A percentile compares a stretch with the other conserved stretches of the same genome.
Evolutionary conservation across 2,329 filamentous ascomycete species (phyloP).

Genomic region (Calonectria multiphialidica): DNA sequence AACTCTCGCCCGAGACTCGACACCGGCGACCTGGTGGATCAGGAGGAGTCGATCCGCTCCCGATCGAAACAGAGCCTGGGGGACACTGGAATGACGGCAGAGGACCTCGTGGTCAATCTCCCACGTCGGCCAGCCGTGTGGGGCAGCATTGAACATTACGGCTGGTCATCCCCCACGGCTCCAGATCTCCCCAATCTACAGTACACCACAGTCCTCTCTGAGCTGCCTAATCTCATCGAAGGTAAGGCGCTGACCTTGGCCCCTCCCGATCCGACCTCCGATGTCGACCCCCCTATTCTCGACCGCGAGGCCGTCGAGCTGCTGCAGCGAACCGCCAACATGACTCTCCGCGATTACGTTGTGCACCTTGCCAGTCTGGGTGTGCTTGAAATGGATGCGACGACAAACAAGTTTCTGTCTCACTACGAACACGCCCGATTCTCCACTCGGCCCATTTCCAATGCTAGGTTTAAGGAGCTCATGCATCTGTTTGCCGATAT

Average conservation of each 20-base stretch:
- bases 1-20: constrained; percentile 59
- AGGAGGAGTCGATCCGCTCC: constrained; percentile 31
- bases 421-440: constrained; percentile 90
- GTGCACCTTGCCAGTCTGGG: constrained; percentile 75
- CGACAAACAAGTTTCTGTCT: constrained; percentile 74
- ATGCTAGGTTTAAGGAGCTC: constrained; percentile 78
- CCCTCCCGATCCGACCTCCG: constrained; percentile 62
- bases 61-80: constrained; percentile 40
- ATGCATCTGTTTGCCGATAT: constrained; percentile 90
- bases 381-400: constrained; percentile 62
- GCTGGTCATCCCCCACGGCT: constrained; percentile 87
- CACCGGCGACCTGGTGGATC: constrained; percentile 28
- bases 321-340: constrained; percentile 76
- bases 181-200: constrained; percentile 84
- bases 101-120: constrained; percentile 60
- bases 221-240: constrained; percentile 91
- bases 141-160: constrained; percentile 87
- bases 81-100: constrained; percentile 53
- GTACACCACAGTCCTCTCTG: constrained; percentile 83
- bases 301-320: constrained; percentile 77
- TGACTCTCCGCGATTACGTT: constrained; percentile 86
- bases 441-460: constrained; percentile 76
- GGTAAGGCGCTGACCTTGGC: constrained; percentile 92
- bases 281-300: constrained; percentile 58
- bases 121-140: constrained; percentile 70